These are phyloP conservation scores for Neurospora pannonica DNA, from an alignment of 495 filamentous ascomycete genomes.

Conservation along the genomic window DNA sequence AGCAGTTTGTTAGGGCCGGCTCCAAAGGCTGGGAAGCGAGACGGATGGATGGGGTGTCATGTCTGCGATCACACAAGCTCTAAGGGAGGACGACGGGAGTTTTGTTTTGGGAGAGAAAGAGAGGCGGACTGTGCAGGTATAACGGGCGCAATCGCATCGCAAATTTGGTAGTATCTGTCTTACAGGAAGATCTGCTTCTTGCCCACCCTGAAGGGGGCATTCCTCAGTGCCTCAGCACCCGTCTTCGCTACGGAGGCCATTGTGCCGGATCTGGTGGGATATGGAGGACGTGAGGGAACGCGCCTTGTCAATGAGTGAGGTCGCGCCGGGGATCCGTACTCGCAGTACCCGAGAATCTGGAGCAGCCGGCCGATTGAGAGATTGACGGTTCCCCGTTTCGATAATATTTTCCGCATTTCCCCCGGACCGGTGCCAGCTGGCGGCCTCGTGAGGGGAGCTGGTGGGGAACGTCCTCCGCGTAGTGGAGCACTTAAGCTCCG, in stretches of 20 bases:
- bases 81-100: neutral
- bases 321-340: neutral
- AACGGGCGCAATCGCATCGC: neutral
- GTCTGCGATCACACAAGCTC: neutral
- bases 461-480: neutral
- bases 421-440: neutral
- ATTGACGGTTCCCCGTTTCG: neutral
- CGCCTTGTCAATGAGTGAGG: neutral
- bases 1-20: neutral
- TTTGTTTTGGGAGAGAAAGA: neutral
- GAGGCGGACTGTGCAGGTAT: neutral
- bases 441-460: neutral
- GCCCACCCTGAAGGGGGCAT: slow-evolving; percentile 27
- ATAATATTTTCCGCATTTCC: neutral
- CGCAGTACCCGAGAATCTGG: neutral
- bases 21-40: neutral
- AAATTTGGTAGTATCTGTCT: slow-evolving; percentile 14
- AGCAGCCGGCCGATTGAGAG: neutral
- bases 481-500: neutral
- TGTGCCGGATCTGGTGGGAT: neutral
- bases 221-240: neutral
- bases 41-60: neutral
- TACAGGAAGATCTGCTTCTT: slow-evolving; percentile 64
- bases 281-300: neutral
- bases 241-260: neutral